These are phyloP conservation scores for Malassezia cuniculi DNA, from an alignment of 1,284 basidiomycete genomes.

Conservation along the genomic window DNA sequence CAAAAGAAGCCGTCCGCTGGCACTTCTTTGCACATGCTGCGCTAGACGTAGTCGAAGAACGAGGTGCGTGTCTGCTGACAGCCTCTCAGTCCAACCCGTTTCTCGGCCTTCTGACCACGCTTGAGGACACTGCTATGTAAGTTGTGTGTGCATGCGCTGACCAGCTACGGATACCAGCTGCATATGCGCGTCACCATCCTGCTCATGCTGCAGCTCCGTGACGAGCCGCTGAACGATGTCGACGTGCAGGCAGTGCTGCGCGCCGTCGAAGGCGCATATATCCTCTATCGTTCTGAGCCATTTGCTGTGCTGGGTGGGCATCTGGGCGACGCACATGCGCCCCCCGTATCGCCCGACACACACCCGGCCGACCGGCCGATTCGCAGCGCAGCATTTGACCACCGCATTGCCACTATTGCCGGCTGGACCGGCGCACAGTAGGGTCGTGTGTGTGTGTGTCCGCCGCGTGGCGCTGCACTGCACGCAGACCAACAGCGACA, in stretches of 20 bases:
- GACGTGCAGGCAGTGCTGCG: slow-evolving; percentile 7
- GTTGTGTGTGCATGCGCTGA: not conserved
- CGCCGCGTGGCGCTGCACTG: too few species aligned
- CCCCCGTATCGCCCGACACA: not conserved
- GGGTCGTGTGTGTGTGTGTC: too few species aligned
- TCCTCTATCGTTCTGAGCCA: slow-evolving; percentile 5
- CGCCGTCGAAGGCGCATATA: slow-evolving; percentile 1
- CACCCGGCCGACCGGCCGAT: not conserved
- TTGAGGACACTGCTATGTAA: slow-evolving; percentile 14
- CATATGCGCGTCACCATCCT: slow-evolving; percentile 12
- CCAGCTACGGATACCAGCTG: slow-evolving; percentile 14
- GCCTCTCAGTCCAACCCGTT: slow-evolving; percentile 2
- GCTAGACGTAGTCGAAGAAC: slow-evolving; percentile 15
- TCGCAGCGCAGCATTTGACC: not conserved
- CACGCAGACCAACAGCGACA: not conserved
- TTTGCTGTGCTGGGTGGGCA: slow-evolving; percentile 2
- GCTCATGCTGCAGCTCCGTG: slow-evolving; percentile 10
- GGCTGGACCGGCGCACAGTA: slow-evolving; percentile 1
- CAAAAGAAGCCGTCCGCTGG: slow-evolving; percentile 3
- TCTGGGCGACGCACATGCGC: not conserved
- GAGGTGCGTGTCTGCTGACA: slow-evolving; percentile 2
- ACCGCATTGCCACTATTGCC: not conserved
- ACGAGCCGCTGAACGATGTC: slow-evolving; percentile 1
- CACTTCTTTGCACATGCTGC: slow-evolving; percentile 14
- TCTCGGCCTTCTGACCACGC: slow-evolving; percentile 7